Conservation (phyloP, 768 basidiomycete species). For the Rhodotorula diobovata region DNA sequence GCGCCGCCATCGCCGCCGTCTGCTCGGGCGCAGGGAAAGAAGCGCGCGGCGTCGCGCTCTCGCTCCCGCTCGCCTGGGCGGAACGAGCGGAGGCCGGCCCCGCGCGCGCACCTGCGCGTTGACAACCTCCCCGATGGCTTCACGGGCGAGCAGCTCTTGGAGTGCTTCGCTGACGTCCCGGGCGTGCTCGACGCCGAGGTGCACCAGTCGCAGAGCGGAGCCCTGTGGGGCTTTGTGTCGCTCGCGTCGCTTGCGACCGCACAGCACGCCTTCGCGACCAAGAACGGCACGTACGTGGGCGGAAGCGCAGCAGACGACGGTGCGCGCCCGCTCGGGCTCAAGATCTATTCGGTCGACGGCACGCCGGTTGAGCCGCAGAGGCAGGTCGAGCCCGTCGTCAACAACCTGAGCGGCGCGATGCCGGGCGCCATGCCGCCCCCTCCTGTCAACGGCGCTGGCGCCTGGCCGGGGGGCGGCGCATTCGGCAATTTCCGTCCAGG, state of each 20-base stretch:
- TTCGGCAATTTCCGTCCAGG: not conserved
- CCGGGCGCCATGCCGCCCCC: not conserved
- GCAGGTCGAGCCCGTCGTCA: not conserved
- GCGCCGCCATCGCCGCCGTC: not conserved
- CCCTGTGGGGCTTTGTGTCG: constrained; percentile 7
- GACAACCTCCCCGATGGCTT: constrained; percentile 14
- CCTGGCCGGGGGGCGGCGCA: too few species aligned
- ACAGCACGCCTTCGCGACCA: constrained; percentile 5
- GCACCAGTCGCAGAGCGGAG: not conserved
- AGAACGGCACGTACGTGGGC: not conserved
- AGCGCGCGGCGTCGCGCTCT: constrained; percentile 9
- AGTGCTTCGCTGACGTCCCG: not conserved
- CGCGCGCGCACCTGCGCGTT: constrained; percentile 16
- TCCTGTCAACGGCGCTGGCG: not conserved
- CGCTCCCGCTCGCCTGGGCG: not conserved
- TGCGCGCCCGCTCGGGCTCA: constrained; percentile 2
- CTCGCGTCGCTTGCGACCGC: constrained; percentile 7
- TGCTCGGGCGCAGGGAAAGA: not conserved
- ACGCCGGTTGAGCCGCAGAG: constrained; percentile 7
- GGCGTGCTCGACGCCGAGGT: constrained; percentile 10
- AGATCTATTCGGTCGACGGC: constrained; percentile 21
- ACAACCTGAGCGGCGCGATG: not conserved
- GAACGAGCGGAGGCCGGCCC: not conserved
- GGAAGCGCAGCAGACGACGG: not conserved
- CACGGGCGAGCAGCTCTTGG: not conserved